Evolutionary conservation across 129 eudicot species (phyloP).

Genomic region (Oenanthe sinensis): DNA sequence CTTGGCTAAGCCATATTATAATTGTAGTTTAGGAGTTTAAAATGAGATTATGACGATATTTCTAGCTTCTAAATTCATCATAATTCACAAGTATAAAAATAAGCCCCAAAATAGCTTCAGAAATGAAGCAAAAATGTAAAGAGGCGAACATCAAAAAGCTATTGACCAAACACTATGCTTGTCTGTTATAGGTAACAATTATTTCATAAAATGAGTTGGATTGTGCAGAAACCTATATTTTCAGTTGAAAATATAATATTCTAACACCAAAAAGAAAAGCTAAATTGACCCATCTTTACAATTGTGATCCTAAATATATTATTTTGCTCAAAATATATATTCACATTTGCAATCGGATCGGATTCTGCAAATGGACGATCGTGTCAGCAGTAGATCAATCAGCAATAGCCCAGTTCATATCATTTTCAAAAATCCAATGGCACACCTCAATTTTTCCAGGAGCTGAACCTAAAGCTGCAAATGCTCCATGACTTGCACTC

Average conservation of each 20-base stretch:
- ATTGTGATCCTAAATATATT: conserved; percentile 2
- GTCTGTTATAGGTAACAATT: background rate
- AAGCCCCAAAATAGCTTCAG: background rate
- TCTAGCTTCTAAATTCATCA: background rate
- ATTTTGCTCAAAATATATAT: conserved; percentile 6
- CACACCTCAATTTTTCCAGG: conserved; percentile 94
- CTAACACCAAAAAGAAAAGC: conserved; percentile 1
- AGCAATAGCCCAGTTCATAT: conserved; percentile 78
- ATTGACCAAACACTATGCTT: background rate
- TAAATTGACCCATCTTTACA: conserved; percentile 4
- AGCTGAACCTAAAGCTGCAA: conserved; percentile 67
- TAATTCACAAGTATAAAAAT: too few relatives aligned
- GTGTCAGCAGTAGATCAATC: conserved; percentile 25
- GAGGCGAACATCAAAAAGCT: background rate
- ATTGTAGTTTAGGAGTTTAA: background rate
- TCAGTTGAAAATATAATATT: background rate
- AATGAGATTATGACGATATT: background rate
- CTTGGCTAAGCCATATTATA: too few relatives aligned
- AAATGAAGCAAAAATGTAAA: background rate
- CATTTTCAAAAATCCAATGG: conserved; percentile 95
- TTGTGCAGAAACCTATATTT: background rate
- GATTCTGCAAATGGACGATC: background rate
- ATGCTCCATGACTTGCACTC: conserved; percentile 85
- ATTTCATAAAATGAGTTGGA: conserved; percentile 1
- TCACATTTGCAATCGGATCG: conserved; percentile 4